A percentile compares a stretch with the other conserved stretches of the same genome.
Conservation (phyloP, 805 yeast species). For the Tanozyma kutaoensis region DNA sequence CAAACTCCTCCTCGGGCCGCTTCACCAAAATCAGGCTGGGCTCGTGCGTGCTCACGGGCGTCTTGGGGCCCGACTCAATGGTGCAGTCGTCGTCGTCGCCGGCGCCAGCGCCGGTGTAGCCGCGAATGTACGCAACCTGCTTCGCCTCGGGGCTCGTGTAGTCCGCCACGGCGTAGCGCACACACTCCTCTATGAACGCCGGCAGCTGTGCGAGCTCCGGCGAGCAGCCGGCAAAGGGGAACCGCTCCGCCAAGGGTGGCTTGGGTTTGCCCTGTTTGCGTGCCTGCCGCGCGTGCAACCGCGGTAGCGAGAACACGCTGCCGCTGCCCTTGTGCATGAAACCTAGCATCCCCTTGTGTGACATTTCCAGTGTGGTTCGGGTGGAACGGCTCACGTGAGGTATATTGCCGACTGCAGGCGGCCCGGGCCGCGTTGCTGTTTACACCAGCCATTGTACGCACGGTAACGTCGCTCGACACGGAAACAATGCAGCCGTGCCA, state of each 20-base stretch:
- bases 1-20: neutral
- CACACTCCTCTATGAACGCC: constrained; percentile 3
- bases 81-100: neutral
- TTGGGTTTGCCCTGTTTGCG: too few species aligned
- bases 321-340: too few species aligned
- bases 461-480: too few species aligned
- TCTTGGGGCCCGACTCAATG: neutral
- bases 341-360: too few species aligned
- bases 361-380: too few species aligned
- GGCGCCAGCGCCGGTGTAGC: neutral
- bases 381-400: too few species aligned
- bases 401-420: too few species aligned
- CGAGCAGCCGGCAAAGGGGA: constrained; percentile 5
- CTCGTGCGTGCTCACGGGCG: neutral
- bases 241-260: constrained; percentile 1
- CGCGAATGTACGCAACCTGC: neutral
- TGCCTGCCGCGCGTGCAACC: too few species aligned
- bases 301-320: too few species aligned
- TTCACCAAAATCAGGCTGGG: constrained; percentile 1
- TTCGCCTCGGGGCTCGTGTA: neutral
- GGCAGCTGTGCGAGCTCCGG: constrained; percentile 2
- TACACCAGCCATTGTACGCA: too few species aligned
- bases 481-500: too few species aligned
- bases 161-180: constrained; percentile 1
- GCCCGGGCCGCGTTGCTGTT: too few species aligned